Evolutionary conservation across 768 basidiomycete species (phyloP), one percentile per base, ranked within the genome.

Genomic region (Xerocomus potaroensis): DNA sequence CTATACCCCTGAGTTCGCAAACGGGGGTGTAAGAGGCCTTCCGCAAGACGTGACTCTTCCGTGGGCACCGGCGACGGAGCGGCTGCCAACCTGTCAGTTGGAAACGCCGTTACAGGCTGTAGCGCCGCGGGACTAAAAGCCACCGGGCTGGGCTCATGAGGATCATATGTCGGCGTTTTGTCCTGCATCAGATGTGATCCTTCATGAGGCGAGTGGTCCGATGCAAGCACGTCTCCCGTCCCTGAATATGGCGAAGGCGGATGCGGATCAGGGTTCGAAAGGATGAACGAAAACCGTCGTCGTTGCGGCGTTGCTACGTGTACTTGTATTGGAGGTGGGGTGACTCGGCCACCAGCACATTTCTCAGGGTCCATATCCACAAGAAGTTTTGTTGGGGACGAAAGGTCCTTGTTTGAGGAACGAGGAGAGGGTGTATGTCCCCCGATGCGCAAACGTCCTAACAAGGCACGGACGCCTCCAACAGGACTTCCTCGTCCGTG

Each of bases 1-100:
- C 66, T 66, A 33, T 32, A 27, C 0, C 61, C 63, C 16, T 61
- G 54, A 0, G 35, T 43, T 18, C 43, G 56, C 31, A 66, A 51
- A 12, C 65, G 57, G 3, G 64, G 64, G 33, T 66, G 63, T 16
- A 66, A 51, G 10, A 65, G 63, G 14, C 65, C 65, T 12, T 64
- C 65, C 7, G 47, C 53, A 29, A 51, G 47, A 18, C 43, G 54
- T 1, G 50, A 59, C 37, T 57, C 64, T 15, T 67, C 63, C 8
- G 65, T 65, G 18, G 54, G 56, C 4, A 1, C 63, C 0, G 65
- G 63, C 1, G 64, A 60, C 16, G 62, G 59, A 1, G 42, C 41
- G 2, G 50, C 7, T 27, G 4, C 29, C 41, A 43, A 19, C 22
- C 41, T n/a, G 23, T 50, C 41, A 4, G 32, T 21, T 8, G 51